Evolutionary conservation across 2,329 filamentous ascomycete species (phyloP), one percentile per base, ranked within the genome.

Genomic region (Aspergillus felis): DNA sequence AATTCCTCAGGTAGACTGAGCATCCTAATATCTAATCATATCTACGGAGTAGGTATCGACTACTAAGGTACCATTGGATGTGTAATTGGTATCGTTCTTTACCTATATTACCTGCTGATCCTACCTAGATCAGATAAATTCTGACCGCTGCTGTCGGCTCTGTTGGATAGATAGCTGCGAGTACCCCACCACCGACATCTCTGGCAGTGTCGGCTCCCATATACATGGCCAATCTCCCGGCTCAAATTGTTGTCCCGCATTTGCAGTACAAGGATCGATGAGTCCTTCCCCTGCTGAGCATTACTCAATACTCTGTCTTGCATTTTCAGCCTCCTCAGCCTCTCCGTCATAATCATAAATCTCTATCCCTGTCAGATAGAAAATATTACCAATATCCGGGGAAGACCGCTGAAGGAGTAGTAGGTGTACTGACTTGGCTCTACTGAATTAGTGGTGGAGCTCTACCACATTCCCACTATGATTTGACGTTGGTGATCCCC

Each of bases 401-500:
- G 14, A 38, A 17, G 5, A 38, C 32, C 17, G 32, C 32, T 38
- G 14, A 35, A 35, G 29, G 12, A 35, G 32, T 38, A 38, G 14
- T 17, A 17, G 14, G 4, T 17, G 32, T 38, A 35, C 32, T 17
- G 32, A 35, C 32, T 35, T 49, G 46, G 47, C 32, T 22, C 25
- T 54, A 41, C 20, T 47, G 42, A 54, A 28, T 27, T 32, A 66
- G 63, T 62, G 62, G 68, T 71, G 69, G 69, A 71, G 68, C 65
- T 66, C 60, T 63, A 66, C 66, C 62, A 59, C 64, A 59, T 53
- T 51, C 28, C 20, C 10, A 46, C 6, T 49, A 24, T 57, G 32
- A 62, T 69, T 71, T 71, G 68, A 71, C 68, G 65, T 71, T 63
- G 66, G 66, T 65, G 67, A 69, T 68, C 67, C 64, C 63, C 64